Base-by-base conservation (phyloP, 2,329 filamentous ascomycete genomes). In the Aspergillus ruber region DNA sequence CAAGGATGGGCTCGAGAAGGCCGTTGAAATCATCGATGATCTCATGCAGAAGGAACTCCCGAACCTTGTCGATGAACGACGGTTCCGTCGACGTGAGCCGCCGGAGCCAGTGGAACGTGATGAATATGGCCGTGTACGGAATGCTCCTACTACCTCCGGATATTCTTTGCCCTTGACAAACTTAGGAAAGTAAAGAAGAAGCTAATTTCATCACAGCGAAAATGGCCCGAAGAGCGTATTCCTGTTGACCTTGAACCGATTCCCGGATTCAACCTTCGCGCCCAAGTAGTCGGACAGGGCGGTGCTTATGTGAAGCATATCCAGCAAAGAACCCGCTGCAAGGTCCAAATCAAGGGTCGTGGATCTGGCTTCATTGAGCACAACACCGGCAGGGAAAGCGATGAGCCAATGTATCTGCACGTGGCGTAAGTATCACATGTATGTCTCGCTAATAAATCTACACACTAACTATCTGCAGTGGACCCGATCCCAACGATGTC, bases 251-350 rank as follows among this genome's bases (percentile, higher is more conserved):
- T 98, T 48, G 93, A 97, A 58, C 88, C 91, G 0, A 82, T 97
- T 45, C 88, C 85, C 20, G 93, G 93, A 17, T 98, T 98, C 73
- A 98, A 98, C 64, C 76, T 98, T 42, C 86, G 93, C 54, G 93
- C 93, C 45, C 90, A 97, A 66, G 91, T 98, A 42, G 93, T 98
- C 46, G 93, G 93, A 43, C 87, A 91, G 58, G 90, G 90, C 27
- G 93, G 93, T 50, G 86, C 88, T 39, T 96, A 97, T 64, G 93
- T 98, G 51, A 98, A 98, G 71, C 91, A 96, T 64, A 97, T 98
- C 56, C 93, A 97, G 70, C 84, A 90, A 64, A 90, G 95, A 70
- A 97, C 93, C 12, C 81, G 88, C 52, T 97, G 93, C 67, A 88
- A 91, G 58, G 93, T 98, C 21, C 93, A 98, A 68, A 98, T 98